Conservation (phyloP, 257 asterid genomes). For the Solanum tarijense region DNA sequence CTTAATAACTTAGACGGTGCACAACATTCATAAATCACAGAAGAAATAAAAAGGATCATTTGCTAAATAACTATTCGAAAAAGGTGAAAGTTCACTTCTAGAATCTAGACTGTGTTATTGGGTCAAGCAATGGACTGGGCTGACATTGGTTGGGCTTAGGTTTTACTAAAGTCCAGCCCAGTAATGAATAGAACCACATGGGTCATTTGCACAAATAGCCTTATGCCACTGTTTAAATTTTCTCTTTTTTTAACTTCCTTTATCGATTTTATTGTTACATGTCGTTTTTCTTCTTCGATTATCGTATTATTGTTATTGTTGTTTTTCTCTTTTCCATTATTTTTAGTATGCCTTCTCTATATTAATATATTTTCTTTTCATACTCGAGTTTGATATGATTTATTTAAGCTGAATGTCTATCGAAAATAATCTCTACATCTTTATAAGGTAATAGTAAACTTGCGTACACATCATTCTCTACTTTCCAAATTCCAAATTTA, state of each 20-base stretch:
- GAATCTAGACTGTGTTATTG: neutral
- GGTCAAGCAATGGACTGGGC: neutral
- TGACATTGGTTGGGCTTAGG: neutral
- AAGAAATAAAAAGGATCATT: neutral
- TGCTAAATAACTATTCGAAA: no score
- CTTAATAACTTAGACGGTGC: neutral
- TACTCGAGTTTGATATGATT: no score
- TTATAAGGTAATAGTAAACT: accelerated
- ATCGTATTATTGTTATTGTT: neutral
- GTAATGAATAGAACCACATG: neutral
- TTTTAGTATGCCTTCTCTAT: neutral
- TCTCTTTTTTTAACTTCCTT: neutral
- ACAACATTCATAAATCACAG: neutral
- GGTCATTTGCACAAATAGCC: neutral
- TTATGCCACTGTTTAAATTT: neutral
- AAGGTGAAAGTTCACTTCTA: neutral
- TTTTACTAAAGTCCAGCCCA: neutral
- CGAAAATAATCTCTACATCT: accelerated
- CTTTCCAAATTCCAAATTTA: no score
- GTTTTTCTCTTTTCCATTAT: no score
- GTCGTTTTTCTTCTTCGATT: accelerated
- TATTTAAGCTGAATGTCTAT: neutral
- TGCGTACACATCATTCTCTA: accelerated
- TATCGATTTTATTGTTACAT: accelerated
- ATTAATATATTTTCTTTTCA: accelerated